Percentiles rank a stretch among this genome's conserved stretches.
These are phyloP conservation scores for Pleurozium schreberi DNA, from an alignment of 225 moss, liverwort and hornwort genomes.

Conservation along the genomic window DNA sequence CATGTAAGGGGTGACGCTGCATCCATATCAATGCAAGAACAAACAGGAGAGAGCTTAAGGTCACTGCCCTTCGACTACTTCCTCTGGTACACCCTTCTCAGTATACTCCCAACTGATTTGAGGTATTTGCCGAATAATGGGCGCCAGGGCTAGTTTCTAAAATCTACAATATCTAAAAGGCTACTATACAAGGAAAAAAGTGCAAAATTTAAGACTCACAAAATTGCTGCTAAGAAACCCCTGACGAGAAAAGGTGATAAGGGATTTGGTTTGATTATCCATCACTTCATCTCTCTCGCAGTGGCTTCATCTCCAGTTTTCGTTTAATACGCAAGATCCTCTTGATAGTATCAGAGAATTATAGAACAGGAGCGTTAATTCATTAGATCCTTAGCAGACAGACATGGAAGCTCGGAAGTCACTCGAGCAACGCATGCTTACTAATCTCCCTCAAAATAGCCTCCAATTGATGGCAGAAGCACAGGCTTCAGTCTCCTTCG, in stretches of 20 bases:
- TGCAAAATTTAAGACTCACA: slow-evolving; percentile 13
- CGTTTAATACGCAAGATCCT: not conserved
- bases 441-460: slow-evolving; percentile 33
- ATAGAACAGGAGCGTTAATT: not conserved
- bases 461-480: slow-evolving; percentile 10
- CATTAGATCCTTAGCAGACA: slow-evolving; percentile 1
- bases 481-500: not conserved
- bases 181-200: slow-evolving; percentile 1
- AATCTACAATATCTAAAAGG: not conserved
- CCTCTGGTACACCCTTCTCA: not conserved
- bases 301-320: not conserved
- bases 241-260: not conserved
- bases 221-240: slow-evolving; percentile 18
- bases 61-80: not conserved
- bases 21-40: not conserved
- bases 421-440: not conserved
- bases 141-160: not conserved
- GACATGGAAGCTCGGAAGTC: not conserved
- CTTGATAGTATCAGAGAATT: not conserved
- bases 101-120: slow-evolving; percentile 15
- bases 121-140: not conserved
- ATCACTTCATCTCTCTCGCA: not conserved
- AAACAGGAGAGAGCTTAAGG: not conserved
- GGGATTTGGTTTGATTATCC: not conserved
- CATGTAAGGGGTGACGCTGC: not conserved